These are phyloP conservation scores for Mucor ambiguus DNA, from an alignment of 371 early-diverging fungal species.

Conservation along the genomic window DNA sequence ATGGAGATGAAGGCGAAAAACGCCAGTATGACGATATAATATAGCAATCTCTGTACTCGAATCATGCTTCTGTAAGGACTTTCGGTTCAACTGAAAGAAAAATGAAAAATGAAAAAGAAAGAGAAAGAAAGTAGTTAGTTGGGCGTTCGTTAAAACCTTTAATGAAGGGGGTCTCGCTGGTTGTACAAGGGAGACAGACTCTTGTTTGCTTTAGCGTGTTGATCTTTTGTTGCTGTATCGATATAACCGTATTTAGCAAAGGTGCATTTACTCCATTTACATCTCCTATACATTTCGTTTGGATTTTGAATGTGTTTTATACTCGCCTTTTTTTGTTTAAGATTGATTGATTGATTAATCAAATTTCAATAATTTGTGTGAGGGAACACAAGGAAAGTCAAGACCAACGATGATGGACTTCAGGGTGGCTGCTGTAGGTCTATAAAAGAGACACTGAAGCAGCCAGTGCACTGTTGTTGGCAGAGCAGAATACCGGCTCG, in stretches of 20 bases:
- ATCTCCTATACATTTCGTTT: not conserved
- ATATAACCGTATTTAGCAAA: conserved; percentile 4
- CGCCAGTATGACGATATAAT: conserved; percentile 18
- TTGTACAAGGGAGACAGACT: conserved; percentile 15
- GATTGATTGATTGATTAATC: not conserved
- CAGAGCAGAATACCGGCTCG: too few relatives aligned
- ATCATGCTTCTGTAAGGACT: conserved; percentile 14
- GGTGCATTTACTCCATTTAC: not conserved
- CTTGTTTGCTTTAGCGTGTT: conserved; percentile 7
- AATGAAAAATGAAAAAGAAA: conserved; percentile 4
- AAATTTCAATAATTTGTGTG: conserved; percentile 1
- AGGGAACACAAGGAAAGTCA: conserved; percentile 2
- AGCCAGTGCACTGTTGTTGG: too few relatives aligned
- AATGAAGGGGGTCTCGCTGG: not conserved
- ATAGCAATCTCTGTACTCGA: conserved; percentile 22
- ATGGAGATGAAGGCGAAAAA: conserved; percentile 22
- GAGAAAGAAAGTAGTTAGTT: not conserved
- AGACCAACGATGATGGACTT: not conserved
- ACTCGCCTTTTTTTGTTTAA: not conserved
- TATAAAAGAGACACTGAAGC: too few relatives aligned
- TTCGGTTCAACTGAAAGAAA: not conserved
- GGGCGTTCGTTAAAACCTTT: conserved; percentile 1
- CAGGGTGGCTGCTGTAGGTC: too few relatives aligned
- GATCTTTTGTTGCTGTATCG: not conserved
- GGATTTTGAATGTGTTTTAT: not conserved